Conservation (phyloP, 2,329 filamentous ascomycete species). For the Aspergillus japonicus region DNA sequence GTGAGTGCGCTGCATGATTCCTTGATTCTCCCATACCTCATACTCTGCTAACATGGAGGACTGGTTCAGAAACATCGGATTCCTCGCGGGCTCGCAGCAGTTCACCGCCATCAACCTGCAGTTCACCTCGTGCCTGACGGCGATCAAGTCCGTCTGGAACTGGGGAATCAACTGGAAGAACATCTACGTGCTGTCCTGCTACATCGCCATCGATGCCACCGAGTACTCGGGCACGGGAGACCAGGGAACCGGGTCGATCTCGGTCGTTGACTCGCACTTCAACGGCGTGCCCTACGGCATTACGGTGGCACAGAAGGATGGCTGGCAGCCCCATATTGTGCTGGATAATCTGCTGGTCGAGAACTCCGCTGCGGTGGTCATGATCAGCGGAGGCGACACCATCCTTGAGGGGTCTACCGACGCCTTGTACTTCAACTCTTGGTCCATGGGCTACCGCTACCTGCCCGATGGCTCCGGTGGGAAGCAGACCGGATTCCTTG, state of each 20-base stretch:
- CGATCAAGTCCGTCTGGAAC: constrained; percentile 56
- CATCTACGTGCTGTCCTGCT: constrained; percentile 52
- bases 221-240: constrained; percentile 32
- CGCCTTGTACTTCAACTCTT: constrained; percentile 6
- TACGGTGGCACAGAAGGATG: background rate
- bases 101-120: constrained; percentile 56
- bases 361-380: constrained; percentile 10
- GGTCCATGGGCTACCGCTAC: constrained; percentile 1
- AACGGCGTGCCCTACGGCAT: constrained; percentile 7
- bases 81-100: constrained; percentile 59
- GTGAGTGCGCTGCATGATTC: constrained; percentile 40
- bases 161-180: constrained; percentile 57
- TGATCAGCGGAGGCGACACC: constrained; percentile 11
- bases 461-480: background rate
- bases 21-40: background rate
- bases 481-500: background rate
- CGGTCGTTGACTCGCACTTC: constrained; percentile 54
- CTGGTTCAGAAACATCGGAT: constrained; percentile 37
- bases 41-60: background rate
- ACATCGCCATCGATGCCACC: constrained; percentile 46
- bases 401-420: constrained; percentile 6
- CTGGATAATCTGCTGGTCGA: constrained; percentile 16
- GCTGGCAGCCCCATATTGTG: constrained; percentile 7
- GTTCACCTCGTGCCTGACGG: constrained; percentile 52
- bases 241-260: constrained; percentile 53